Base-by-base conservation (phyloP, 2,329 filamentous ascomycete genomes). In the Scopulariopsis brevicaulis region DNA sequence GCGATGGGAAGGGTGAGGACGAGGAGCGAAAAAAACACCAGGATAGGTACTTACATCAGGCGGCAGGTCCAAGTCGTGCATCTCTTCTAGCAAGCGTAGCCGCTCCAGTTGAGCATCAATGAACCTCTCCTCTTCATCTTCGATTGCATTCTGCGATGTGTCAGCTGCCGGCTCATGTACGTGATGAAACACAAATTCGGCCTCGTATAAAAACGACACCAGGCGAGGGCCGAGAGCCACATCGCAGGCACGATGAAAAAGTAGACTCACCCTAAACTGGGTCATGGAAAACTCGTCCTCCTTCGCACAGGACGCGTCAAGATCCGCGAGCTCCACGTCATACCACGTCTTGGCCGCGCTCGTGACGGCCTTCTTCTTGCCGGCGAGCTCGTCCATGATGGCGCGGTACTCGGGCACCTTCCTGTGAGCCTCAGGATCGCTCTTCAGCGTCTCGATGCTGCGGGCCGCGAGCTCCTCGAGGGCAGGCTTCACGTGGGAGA, bases 381-480 rank as follows among this genome's bases (percentile, higher is more conserved):
- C 63, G 58, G 80, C 71, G 14, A 90, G 74, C 60, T 81, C 73
- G 3, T 71, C 67, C 63, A 77, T 74, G 58, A 86, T 70, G 20
- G 72, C 68, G 11, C 71, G 63, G 67, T 82, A 82, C 65, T 85
- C 81, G 7, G 74, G 71, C 14, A 76, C 76, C 61, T 78, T 68
- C 65, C 79, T 76, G 69, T 84, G 75, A 53, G 73, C 74, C 10
- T 78, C 70, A 8, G 79, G 74, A 56, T 83, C 75, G 54, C 77
- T 72, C 61, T 82, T 74, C 59, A 88, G 70, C 59, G 78, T 75
- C 54, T 83, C 79, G 59, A 86, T 70, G 56, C 74, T 79, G 37
- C 82, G 77, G 57, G 82, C 79, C 20, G 84, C 83, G 22, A 90
- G 74, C 65, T 88, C 84, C 59, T 84, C 82, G 15, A 88, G 73